Evolutionary conservation across 495 filamentous ascomycete genomes (phyloP).

Genomic region (Xeromyces bisporus): DNA sequence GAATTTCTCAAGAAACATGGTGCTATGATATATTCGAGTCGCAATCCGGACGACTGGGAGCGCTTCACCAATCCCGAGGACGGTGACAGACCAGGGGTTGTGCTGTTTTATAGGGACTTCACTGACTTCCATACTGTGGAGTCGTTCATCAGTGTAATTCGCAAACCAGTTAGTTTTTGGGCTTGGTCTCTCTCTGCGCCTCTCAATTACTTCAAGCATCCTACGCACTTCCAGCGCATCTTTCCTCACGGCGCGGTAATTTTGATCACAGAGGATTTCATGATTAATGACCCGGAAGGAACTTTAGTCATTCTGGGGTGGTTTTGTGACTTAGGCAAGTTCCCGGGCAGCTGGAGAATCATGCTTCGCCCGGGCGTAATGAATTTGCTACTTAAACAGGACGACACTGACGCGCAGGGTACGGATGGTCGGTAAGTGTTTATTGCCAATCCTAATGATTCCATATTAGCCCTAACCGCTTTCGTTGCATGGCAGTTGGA

Average conservation of each 20-base stretch:
- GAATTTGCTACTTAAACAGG: constrained; percentile 16
- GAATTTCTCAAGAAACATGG: constrained; percentile 15
- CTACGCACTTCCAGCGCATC: constrained; percentile 25
- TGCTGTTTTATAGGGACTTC: constrained; percentile 25
- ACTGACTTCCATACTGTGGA: constrained; percentile 14
- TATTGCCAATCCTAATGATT: background rate
- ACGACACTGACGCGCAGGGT: constrained; percentile 4
- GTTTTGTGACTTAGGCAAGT: constrained; percentile 25
- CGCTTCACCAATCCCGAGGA: constrained; percentile 10
- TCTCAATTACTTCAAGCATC: constrained; percentile 9
- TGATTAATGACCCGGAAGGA: constrained; percentile 32
- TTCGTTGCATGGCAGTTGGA: constrained; percentile 6
- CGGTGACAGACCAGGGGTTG: background rate
- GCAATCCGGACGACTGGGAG: constrained; percentile 19
- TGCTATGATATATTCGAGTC: constrained; percentile 16
- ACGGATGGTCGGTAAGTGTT: constrained; percentile 10
- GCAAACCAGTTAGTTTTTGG: constrained; percentile 20
- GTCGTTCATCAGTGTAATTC: constrained; percentile 9
- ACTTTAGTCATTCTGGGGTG: constrained; percentile 38
- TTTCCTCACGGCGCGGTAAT: constrained; percentile 42
- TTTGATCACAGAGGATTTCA: constrained; percentile 47
- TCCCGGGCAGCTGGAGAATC: constrained; percentile 19
- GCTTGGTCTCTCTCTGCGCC: constrained; percentile 14
- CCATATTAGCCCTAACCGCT: background rate
- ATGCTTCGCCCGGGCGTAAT: constrained; percentile 25